Evolutionary conservation across 2,329 filamentous ascomycete genomes (phyloP).

Genomic region (Diaporthe citriasiana): DNA sequence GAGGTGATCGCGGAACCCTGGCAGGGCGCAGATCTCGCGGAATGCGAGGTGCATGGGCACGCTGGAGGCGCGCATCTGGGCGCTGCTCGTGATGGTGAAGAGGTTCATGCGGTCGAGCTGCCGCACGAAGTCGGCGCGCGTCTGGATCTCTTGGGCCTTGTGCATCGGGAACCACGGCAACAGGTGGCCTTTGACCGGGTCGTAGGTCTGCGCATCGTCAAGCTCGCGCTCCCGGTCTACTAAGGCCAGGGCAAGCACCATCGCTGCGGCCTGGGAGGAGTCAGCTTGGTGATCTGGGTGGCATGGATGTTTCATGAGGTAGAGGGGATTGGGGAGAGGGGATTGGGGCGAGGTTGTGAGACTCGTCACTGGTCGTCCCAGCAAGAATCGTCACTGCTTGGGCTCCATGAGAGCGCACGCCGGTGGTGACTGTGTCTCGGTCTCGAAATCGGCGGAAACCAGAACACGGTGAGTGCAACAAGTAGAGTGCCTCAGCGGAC

Average conservation of each 20-base stretch:
- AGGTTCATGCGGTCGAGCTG: conserved; percentile 94
- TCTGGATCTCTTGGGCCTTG: conserved; percentile 92
- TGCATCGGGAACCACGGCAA: conserved; percentile 87
- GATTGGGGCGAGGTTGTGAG: too few species aligned
- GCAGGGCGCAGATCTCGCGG: conserved; percentile 81
- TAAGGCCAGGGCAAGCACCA: conserved; percentile 91
- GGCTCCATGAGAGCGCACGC: not conserved
- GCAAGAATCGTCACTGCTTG: not conserved
- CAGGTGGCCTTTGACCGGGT: conserved; percentile 77
- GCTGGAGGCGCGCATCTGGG: conserved; percentile 90
- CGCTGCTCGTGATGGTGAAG: conserved; percentile 91
- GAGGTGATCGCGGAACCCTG: conserved; percentile 86
- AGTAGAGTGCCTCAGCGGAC: not conserved
- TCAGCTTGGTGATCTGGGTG: conserved; percentile 1
- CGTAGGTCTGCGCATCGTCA: conserved; percentile 74
- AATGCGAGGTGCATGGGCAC: conserved; percentile 98
- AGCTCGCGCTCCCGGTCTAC: conserved; percentile 83
- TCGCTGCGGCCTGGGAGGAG: conserved; percentile 79
- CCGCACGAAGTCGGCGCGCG: conserved; percentile 93
- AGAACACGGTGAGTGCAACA: too few species aligned
- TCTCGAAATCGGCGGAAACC: not conserved
- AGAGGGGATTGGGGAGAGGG: too few species aligned
- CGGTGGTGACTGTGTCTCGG: not conserved
- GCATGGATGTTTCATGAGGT: not conserved
- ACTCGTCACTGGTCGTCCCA: too few species aligned